Conservation (phyloP, 345 rosid species). For the Adansonia digitata region DNA sequence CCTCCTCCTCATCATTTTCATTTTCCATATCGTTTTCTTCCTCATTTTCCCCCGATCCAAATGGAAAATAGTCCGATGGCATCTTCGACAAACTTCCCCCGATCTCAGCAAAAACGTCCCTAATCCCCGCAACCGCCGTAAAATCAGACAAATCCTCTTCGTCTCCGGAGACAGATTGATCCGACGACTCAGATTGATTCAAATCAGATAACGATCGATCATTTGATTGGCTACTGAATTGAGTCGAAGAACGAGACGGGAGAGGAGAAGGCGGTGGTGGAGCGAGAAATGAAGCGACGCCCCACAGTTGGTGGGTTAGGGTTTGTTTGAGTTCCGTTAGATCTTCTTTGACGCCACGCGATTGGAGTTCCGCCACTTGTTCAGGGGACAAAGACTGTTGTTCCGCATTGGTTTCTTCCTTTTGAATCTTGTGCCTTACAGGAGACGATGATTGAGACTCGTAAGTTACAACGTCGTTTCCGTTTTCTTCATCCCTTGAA, state of each 20-base stretch:
- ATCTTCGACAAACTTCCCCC: slow-evolving; percentile 49
- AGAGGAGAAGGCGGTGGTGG: slow-evolving; percentile 50
- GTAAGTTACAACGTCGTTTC: slow-evolving; percentile 28
- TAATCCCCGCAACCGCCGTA: slow-evolving; percentile 23
- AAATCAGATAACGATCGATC: slow-evolving; percentile 20
- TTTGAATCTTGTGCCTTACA: slow-evolving; percentile 7
- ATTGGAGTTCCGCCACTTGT: slow-evolving; percentile 33
- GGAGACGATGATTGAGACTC: slow-evolving; percentile 15
- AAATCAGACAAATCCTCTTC: slow-evolving; percentile 28
- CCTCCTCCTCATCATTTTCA: slow-evolving; percentile 26
- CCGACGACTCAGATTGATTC: slow-evolving; percentile 4
- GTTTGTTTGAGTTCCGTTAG: slow-evolving; percentile 69
- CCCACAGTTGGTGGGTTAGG: slow-evolving; percentile 83
- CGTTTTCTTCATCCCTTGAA: slow-evolving; percentile 1
- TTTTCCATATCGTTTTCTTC: slow-evolving; percentile 21
- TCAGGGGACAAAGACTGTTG: slow-evolving; percentile 21
- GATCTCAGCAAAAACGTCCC: slow-evolving; percentile 36
- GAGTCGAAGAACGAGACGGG: slow-evolving; percentile 29
- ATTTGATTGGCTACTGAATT: slow-evolving; percentile 17
- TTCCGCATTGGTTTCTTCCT: slow-evolving; percentile 15
- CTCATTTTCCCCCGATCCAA: slow-evolving; percentile 38
- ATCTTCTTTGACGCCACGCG: slow-evolving; percentile 84
- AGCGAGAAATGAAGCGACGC: slow-evolving; percentile 82
- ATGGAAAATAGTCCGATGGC: slow-evolving; percentile 39
- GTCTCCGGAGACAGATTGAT: slow-evolving; percentile 21